Conservation (phyloP, 2,329 filamentous ascomycete genomes). For the Biscogniauxia mediterranea region DNA sequence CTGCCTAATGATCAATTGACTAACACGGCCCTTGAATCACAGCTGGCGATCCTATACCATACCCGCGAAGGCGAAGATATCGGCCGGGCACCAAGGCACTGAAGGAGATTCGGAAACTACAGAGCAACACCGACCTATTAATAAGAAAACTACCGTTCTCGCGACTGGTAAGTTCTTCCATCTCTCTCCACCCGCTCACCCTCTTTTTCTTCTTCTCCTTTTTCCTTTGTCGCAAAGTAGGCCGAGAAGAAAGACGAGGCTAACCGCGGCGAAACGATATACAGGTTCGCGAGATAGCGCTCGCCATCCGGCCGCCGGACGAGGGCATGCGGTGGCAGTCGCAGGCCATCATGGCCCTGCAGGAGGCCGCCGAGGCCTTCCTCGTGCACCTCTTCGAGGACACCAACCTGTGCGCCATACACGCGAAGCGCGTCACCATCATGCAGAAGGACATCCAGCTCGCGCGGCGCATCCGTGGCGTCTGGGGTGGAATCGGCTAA, state of each 20-base stretch:
- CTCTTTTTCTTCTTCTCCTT: neutral
- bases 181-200: too few species aligned
- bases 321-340: slow-evolving; percentile 90
- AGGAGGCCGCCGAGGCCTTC: slow-evolving; percentile 96
- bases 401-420: slow-evolving; percentile 92
- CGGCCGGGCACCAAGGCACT: slow-evolving; percentile 81
- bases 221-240: neutral
- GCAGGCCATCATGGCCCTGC: slow-evolving; percentile 87
- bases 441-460: slow-evolving; percentile 99
- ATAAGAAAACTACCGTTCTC: slow-evolving; percentile 79
- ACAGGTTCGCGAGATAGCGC: slow-evolving; percentile 69
- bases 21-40: slow-evolving; percentile 20
- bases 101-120: slow-evolving; percentile 87
- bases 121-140: slow-evolving; percentile 84
- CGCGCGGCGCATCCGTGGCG: slow-evolving; percentile 74
- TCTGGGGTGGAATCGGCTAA: slow-evolving; percentile 67
- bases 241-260: slow-evolving; percentile 6
- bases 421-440: slow-evolving; percentile 94
- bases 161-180: slow-evolving; percentile 57
- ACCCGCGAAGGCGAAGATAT: slow-evolving; percentile 62
- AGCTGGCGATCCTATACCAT: slow-evolving; percentile 74
- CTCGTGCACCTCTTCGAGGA: slow-evolving; percentile 96
- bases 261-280: neutral
- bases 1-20: slow-evolving; percentile 4
- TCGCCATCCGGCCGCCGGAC: slow-evolving; percentile 59